phyloP scores from a whole-genome alignment of 805 yeast genomes.

The Grigorovia transvaalensis region DNA sequence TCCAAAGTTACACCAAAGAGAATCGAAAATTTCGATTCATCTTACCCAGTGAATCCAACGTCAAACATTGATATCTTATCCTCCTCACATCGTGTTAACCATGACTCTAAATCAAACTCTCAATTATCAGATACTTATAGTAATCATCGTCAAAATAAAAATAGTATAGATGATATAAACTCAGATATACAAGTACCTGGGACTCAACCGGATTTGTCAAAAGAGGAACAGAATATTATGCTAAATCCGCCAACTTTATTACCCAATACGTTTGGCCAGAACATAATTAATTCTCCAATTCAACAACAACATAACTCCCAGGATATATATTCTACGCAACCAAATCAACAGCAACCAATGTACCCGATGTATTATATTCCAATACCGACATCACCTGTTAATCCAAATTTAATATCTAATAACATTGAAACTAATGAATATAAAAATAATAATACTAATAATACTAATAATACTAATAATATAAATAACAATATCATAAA shows the following conservation, averaged over 20 bases:
- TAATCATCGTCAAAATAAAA: neutral
- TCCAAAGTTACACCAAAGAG: slow-evolving; percentile 22
- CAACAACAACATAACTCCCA: neutral
- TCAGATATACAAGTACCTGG: neutral
- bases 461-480: neutral
- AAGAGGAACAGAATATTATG: neutral
- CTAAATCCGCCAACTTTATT: neutral
- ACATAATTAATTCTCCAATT: neutral
- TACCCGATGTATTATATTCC: slow-evolving; percentile 9
- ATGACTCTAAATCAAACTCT: neutral
- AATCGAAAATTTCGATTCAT: slow-evolving; percentile 27
- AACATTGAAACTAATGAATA: slow-evolving; percentile 1
- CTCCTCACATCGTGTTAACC: neutral
- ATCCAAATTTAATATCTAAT: slow-evolving; percentile 6
- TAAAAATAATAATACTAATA: too few relatives aligned
- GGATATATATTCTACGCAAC: neutral
- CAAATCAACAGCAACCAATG: neutral
- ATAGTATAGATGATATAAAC: neutral
- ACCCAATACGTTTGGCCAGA: neutral
- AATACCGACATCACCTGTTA: slow-evolving; percentile 11
- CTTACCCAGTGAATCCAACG: slow-evolving; percentile 6
- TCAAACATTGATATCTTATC: neutral
- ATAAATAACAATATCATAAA: neutral
- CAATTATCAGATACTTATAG: neutral
- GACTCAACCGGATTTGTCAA: neutral